Percentiles rank a stretch among this genome's conserved stretches.
phyloP scores from a whole-genome alignment of 257 asterid species.

The Penstemon eatonii region DNA sequence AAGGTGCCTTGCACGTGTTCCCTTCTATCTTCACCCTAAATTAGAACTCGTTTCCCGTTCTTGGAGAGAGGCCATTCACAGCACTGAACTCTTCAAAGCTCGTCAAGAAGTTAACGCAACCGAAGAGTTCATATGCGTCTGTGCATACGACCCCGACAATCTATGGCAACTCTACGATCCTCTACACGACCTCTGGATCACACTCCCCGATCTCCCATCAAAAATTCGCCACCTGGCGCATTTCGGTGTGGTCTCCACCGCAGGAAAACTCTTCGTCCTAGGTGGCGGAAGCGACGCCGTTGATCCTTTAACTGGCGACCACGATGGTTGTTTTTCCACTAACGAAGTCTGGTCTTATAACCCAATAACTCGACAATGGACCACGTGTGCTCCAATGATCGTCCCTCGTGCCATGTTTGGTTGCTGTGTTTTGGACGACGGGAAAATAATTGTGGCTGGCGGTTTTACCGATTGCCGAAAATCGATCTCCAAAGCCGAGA shows the following conservation, averaged over 20 bases:
- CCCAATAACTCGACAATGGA: constrained; percentile 66
- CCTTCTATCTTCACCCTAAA: constrained; percentile 78
- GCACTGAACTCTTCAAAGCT: constrained; percentile 80
- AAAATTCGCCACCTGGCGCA: constrained; percentile 85
- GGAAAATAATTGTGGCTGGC: constrained; percentile 89
- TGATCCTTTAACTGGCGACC: constrained; percentile 93
- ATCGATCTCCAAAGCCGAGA: constrained; percentile 87
- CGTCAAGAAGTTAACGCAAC: constrained; percentile 78
- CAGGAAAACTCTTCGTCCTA: constrained; percentile 84
- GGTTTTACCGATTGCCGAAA: constrained; percentile 93
- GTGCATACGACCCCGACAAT: constrained; percentile 92
- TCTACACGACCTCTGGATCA: constrained; percentile 75
- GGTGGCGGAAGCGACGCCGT: constrained; percentile 98
- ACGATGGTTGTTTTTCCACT: constrained; percentile 92
- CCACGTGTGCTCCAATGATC: constrained; percentile 68
- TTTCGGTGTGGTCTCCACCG: constrained; percentile 83
- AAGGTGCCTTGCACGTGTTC: constrained; percentile 94
- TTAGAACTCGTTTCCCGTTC: constrained; percentile 83
- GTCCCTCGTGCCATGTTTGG: constrained; percentile 98
- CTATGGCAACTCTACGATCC: constrained; percentile 96
- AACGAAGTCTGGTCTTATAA: constrained; percentile 93
- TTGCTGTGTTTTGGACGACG: constrained; percentile 76
- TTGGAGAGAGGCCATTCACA: constrained; percentile 74
- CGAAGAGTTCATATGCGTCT: constrained; percentile 85
- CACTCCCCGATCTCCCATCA: constrained; percentile 90